Base-by-base conservation (phyloP, 2,329 filamentous ascomycete species). In the Torrubiellomyces zombiae region DNA sequence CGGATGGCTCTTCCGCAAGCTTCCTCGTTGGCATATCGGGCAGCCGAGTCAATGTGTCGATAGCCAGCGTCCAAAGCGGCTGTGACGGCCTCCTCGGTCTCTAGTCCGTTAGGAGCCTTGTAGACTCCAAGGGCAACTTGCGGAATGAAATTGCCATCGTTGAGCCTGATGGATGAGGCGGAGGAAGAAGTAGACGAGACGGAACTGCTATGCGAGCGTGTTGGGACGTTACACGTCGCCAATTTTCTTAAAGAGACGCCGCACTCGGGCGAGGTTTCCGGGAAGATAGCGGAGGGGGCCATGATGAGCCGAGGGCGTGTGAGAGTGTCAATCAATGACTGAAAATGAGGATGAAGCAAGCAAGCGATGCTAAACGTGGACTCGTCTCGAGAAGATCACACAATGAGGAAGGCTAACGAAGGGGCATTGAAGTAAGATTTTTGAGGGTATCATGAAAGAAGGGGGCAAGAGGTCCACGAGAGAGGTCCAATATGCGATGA, bases 1-100 rank as follows among this genome's bases (percentile, higher is more conserved):
- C 70, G 68, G 54, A 82, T 77, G 27, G 74, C 76, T 23, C 59
- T 53, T 31, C 76, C 76, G 23, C 82, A 67, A 40, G 80, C 75
- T 35, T 63, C 51, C 52, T 83, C 69, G 43, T 73, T 75, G 38
- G 58, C 56, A 44, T 75, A 75, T 20, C 61, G 60, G 40, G 67
- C 61, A 14, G 63, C 63, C 6, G 54, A 56, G 45, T 69, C 63
- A 30, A 69, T 56, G 31, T 60, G 63, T 18, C 58, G 58, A 41
- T 67, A 64, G 22, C 60, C 56, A 36, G 62, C 63, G 31, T 61
- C 58, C 6, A 78, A 56, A 14, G 66, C 73, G 51, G 56, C 67
- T 26, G 54, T 56, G 11, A 80, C 70, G 3, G 75, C 64, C 20
- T 60, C 50, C 21, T 57, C 56, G 7, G 72, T 73, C 45, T 79